Percentiles rank a stretch among this genome's conserved stretches.
Conservation (phyloP, 805 yeast genomes). For the Candida caryicola region DNA sequence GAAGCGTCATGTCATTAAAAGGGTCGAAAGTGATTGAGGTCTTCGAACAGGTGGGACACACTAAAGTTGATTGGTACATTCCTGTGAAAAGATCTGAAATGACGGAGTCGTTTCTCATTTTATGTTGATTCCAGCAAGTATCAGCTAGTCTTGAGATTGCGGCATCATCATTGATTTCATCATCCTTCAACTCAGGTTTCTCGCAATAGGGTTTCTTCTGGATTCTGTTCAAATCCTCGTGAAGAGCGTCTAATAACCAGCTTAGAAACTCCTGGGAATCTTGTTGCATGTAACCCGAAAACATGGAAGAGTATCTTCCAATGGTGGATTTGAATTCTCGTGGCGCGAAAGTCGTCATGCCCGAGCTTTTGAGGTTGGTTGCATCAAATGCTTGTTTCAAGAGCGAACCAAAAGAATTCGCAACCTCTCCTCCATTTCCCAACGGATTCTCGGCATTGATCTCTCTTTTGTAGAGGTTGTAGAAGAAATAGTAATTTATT, state of each 20-base stretch:
- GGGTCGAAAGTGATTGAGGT: slow-evolving; percentile 92
- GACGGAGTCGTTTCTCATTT: slow-evolving; percentile 77
- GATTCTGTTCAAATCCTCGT: slow-evolving; percentile 88
- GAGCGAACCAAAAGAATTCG: slow-evolving; percentile 67
- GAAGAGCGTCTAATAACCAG: slow-evolving; percentile 82
- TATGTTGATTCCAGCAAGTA: slow-evolving; percentile 78
- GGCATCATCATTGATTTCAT: slow-evolving; percentile 49
- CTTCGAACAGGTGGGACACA: slow-evolving; percentile 81
- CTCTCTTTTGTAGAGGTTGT: slow-evolving; percentile 58
- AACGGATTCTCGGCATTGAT: slow-evolving; percentile 76
- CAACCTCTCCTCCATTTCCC: slow-evolving; percentile 82
- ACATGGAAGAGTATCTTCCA: slow-evolving; percentile 76
- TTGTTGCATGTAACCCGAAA: slow-evolving; percentile 81
- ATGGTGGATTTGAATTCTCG: slow-evolving; percentile 73
- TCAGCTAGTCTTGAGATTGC: slow-evolving; percentile 64
- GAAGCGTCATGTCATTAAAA: slow-evolving; percentile 83
- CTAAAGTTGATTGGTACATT: slow-evolving; percentile 80
- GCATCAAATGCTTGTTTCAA: slow-evolving; percentile 55
- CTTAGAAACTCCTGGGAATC: slow-evolving; percentile 93
- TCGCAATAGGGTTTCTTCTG: slow-evolving; percentile 80
- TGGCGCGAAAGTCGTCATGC: slow-evolving; percentile 46
- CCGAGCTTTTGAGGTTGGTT: slow-evolving; percentile 12
- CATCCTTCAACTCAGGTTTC: slow-evolving; percentile 76
- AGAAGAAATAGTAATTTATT: slow-evolving; percentile 68
- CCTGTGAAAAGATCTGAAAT: slow-evolving; percentile 88